Base-by-base conservation (phyloP, 2,329 filamentous ascomycete species). In the Claviceps sp. region DNA sequence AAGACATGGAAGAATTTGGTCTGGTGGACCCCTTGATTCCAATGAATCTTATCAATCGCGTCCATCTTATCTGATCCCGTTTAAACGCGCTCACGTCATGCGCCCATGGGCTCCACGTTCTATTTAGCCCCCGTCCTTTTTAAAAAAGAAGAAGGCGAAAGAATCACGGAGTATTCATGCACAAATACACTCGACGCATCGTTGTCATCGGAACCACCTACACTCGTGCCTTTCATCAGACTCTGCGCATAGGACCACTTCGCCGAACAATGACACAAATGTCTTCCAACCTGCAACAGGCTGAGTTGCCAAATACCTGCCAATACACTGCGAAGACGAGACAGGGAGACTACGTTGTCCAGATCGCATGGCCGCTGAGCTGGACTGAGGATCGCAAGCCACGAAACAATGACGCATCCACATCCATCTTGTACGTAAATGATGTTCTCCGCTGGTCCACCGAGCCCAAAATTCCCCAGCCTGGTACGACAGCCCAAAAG, bases 341-440 rank as follows among this genome's bases (percentile, higher is more conserved):
- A 26, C 58, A 62, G 43, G 62, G 62, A 13, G 61, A 63, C 16
- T 66, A 65, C 34, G 54, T 63, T 3, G 53, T 66, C 4, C 63
- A 66, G 51, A 55, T 65, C 7, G 58, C 62, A 8, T 66, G 60
- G 60, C 64, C 62, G 8, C 34, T 64, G n/a, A 55, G 54, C 38
- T 65, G 61, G 64, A 55, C 54, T 2, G 56, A 57, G 37, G 59
- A 64, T 48, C 58, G 61, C 1, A 55, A 52, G 4, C 58, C 56
- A 9, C 54, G 52, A 6, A 53, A 61, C 34, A 51, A 60, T 30
- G 60, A 63, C 5, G 47, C 50, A 16, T 37, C 47, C 1, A 54
- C 59, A 7, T 59, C 61, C 5, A 57, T 59, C 20, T 47, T 65
- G 64, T 66, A 51, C 54, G 63, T 57, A 9, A 18, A 45, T 16